Conservation (phyloP, 805 yeast species). For the Candida patagonica region DNA sequence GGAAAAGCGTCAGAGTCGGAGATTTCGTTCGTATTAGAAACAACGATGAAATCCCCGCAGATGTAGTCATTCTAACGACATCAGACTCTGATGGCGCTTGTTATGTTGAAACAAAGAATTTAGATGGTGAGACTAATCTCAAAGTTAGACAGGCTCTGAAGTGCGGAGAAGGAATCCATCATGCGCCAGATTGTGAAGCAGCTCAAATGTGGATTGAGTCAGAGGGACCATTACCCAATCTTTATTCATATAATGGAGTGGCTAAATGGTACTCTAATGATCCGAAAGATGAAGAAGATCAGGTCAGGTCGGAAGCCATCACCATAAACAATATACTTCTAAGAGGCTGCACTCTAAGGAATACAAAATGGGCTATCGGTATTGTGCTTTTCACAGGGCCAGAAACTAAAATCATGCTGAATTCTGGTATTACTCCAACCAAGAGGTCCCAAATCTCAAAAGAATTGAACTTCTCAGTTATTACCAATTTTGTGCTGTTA, state of each 20-base stretch:
- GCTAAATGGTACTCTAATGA: conserved; percentile 37
- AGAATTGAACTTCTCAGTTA: conserved; percentile 59
- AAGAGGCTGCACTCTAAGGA: conserved; percentile 66
- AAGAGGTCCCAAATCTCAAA: conserved; percentile 59
- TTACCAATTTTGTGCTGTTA: conserved; percentile 53
- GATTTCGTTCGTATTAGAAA: conserved; percentile 60
- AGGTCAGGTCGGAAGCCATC: conserved; percentile 40
- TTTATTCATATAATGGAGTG: conserved; percentile 61
- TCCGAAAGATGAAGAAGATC: conserved; percentile 17
- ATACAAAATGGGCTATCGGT: conserved; percentile 71
- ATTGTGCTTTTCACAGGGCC: conserved; percentile 63
- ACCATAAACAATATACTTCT: conserved; percentile 56
- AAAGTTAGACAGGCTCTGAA: conserved; percentile 50
- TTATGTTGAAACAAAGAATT: conserved; percentile 61
- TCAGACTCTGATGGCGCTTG: conserved; percentile 66
- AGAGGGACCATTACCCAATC: conserved; percentile 56
- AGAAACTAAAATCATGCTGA: conserved; percentile 72
- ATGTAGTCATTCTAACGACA: conserved; percentile 56
- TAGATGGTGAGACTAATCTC: conserved; percentile 73
- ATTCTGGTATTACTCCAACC: conserved; percentile 73
- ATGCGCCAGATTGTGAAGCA: conserved; percentile 49
- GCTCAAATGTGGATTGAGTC: conserved; percentile 54
- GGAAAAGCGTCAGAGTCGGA: conserved; percentile 75
- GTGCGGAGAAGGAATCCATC: conserved; percentile 50
- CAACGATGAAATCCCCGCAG: conserved; percentile 77